Evolutionary conservation across 345 rosid genomes (phyloP), one percentile per base, ranked within the genome.

Genomic region (Brassica napus): DNA sequence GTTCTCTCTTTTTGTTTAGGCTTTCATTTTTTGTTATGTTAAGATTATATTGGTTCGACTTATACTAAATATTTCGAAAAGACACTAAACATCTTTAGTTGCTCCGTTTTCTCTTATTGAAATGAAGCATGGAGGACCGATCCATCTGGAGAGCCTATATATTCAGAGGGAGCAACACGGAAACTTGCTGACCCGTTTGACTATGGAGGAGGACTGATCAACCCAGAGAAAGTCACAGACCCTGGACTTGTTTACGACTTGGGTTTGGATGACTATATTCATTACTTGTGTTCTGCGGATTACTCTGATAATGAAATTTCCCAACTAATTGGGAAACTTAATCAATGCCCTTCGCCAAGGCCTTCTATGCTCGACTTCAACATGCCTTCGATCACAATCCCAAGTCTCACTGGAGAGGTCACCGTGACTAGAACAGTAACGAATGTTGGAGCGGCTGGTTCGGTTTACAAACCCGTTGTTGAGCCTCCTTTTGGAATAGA

Each of bases 161-260:
- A 84, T 26, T 84, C 94, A 3, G 89, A 87, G 5, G 92, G 88
- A 72, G 81, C 84, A 35, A 86, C 82, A 4, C 76, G 37, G 4
- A 72, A 91, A 77, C 79, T 78, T 8, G 95, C 93, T 8, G 82
- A 88, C 54, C 88, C 94, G 1, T 92, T 92, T 18, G 92, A 92
- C 72, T 82, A 69, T 16, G 97, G 97, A 69, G 91, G 93, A 18
- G 94, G 94, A 15, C 79, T 83, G 5, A 81, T 76, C 35, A 85
- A 87, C 69, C 93, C 91, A 1, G 87, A 82, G 39, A 80, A 66
- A 4, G 95, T 87, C 18, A 78, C 84, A 28, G 61, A 84, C 34
- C 95, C 93, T 1, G 95, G 94, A 16, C 86, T 92, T 14, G 69
- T 89, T 16, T 92, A 89, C n/a, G 90, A 89, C 72, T 84, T 86